Percentiles rank a stretch among this genome's conserved stretches.
These are phyloP conservation scores for Fusarium humuli DNA, from an alignment of 2,329 filamentous ascomycete genomes.

Conservation along the genomic window DNA sequence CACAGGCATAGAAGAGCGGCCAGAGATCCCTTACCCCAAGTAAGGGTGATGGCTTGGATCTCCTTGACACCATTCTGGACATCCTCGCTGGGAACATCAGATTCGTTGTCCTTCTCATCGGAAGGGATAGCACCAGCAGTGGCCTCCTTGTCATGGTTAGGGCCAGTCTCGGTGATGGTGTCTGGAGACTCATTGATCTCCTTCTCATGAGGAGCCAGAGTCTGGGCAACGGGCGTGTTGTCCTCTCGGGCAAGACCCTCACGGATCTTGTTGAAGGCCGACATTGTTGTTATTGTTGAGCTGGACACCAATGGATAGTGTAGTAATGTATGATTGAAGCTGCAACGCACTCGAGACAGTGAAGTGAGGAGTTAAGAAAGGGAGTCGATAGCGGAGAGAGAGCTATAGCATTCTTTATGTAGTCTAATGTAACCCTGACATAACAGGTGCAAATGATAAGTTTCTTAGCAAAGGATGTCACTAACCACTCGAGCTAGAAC, in stretches of 20 bases:
- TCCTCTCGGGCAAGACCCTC: slow-evolving; percentile 18
- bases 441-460: slow-evolving; percentile 6
- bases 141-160: slow-evolving; percentile 28
- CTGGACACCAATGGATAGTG: slow-evolving; percentile 7
- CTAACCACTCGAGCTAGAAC: neutral
- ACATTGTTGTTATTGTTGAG: slow-evolving; percentile 26
- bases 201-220: slow-evolving; percentile 27
- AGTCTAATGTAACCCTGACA: slow-evolving; percentile 25
- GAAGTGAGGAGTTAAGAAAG: neutral
- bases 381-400: neutral
- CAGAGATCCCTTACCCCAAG: slow-evolving; percentile 56
- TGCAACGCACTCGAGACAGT: slow-evolving; percentile 5
- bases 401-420: slow-evolving; percentile 27
- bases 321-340: neutral
- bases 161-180: neutral
- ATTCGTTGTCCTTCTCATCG: slow-evolving; percentile 23
- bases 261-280: slow-evolving; percentile 37
- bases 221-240: slow-evolving; percentile 22
- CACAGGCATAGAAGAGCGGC: slow-evolving; percentile 50
- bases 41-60: slow-evolving; percentile 56
- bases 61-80: slow-evolving; percentile 55
- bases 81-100: slow-evolving; percentile 35
- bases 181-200: slow-evolving; percentile 16
- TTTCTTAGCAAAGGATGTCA: neutral
- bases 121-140: slow-evolving; percentile 12